Evolutionary conservation across 192 early-diverging fungal genomes (phyloP), one percentile per base, ranked within the genome.

Genomic region (Kickxella alabastrina): DNA sequence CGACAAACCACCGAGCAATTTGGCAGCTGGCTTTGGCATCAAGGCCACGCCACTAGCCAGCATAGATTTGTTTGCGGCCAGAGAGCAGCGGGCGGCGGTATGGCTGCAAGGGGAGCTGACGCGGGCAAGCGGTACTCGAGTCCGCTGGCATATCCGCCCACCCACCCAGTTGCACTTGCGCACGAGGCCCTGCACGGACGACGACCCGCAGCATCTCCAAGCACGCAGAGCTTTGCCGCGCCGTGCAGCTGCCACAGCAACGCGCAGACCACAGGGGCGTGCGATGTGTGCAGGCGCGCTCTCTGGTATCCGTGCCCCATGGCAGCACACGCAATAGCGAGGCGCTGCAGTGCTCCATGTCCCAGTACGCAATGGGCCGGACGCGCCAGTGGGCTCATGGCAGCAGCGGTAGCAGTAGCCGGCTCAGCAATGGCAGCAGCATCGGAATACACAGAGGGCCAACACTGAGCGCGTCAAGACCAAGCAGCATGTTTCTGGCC

Each of bases 181-280:
- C 65, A 68, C 37, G 65, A 68, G 29, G 65, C 65, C 0, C 58
- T 68, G 6, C 65, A 68, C 37, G 65, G 65, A 0, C 44, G 58
- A 23, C 57, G 65, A 4, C 49, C 52, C 3, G 37, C 53, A 29
- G 41, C 42, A 17, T 15, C 44, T 4, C 49, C 56, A 23, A 45
- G 46, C 27, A 42, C 18, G 15, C 40, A 21, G 8, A 41, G 50
- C 27, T 59, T 48, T 40, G 27, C 17, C 0, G 26, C 36, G 12
- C 15, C n/a, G 12, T 21, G 10, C 40, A 10, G 3, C 22, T 42
- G 40, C 21, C 22, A 10, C 40, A 21, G 14, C 21, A 42, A 10
- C 10, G 12, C 18, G 8, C 5, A 10, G 5, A 19, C 5, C 22
- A 9, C 40, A 19, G 40, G 40, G 3, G 15, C 18, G 3, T 42